phyloP scores from a whole-genome alignment of 1,284 basidiomycete species.

The Cutaneotrichosporon sp. region DNA sequence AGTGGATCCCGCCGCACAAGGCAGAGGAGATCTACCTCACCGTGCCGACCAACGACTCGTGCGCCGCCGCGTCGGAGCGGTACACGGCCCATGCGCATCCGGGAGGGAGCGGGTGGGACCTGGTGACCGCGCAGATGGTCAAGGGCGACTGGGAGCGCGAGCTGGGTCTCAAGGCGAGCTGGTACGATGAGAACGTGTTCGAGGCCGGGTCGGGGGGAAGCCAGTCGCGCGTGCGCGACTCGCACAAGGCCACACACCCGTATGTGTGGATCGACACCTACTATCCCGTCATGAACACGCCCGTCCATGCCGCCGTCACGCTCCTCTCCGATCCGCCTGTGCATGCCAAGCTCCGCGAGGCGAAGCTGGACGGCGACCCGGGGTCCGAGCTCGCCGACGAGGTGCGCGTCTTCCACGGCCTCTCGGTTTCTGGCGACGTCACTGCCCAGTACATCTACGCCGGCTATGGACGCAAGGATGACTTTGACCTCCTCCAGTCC shows the following conservation, averaged over 20 bases:
- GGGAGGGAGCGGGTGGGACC: constrained; percentile 52
- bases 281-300: constrained; percentile 78
- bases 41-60: constrained; percentile 47
- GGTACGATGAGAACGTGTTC: constrained; percentile 46
- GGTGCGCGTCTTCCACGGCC: constrained; percentile 54
- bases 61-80: constrained; percentile 36
- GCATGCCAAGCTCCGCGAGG: constrained; percentile 57
- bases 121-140: constrained; percentile 48
- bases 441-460: constrained; percentile 74
- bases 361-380: constrained; percentile 55
- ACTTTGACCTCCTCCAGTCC: constrained; percentile 66
- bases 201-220: constrained; percentile 51
- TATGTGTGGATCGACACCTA: constrained; percentile 60
- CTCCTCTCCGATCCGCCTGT: constrained; percentile 44
- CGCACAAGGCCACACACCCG: constrained; percentile 15
- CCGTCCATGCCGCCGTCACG: constrained; percentile 58
- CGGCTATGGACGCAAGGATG: constrained; percentile 75
- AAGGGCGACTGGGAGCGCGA: constrained; percentile 52
- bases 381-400: constrained; percentile 53
- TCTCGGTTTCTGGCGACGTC: constrained; percentile 51
- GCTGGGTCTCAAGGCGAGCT: constrained; percentile 46
- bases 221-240: constrained; percentile 37
- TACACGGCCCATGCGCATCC: constrained; percentile 50
- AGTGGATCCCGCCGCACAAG: constrained; percentile 26
- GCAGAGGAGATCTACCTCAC: constrained; percentile 51